Percentiles rank a stretch among this genome's conserved stretches.
phyloP scores from a whole-genome alignment of 2,329 filamentous ascomycete genomes.

The Cladosporium oxysporum region DNA sequence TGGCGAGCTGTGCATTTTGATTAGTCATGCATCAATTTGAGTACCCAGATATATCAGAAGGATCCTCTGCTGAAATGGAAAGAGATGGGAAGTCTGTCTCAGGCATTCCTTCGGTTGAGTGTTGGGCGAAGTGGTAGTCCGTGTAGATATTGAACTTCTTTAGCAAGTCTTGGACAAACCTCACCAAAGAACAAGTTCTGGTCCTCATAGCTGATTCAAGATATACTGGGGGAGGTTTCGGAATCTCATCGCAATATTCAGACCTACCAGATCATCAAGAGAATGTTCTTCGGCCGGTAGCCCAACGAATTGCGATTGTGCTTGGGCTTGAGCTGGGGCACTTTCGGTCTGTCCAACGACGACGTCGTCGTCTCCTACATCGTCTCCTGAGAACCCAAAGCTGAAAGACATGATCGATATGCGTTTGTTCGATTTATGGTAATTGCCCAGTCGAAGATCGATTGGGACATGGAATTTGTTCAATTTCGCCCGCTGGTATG shows the following conservation, averaged over 20 bases:
- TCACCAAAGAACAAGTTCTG: too few relatives aligned
- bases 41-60: not conserved
- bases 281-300: constrained; percentile 39
- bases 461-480: not conserved
- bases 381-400: constrained; percentile 61
- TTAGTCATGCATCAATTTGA: not conserved
- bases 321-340: constrained; percentile 1
- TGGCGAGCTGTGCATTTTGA: constrained; percentile 47
- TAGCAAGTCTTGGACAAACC: too few relatives aligned
- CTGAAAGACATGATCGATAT: constrained; percentile 46
- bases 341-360: constrained; percentile 21
- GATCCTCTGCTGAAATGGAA: too few relatives aligned
- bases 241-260: not conserved
- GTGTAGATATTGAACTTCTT: too few relatives aligned
- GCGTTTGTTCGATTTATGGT: not conserved
- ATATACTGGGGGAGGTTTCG: too few relatives aligned
- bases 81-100: not conserved
- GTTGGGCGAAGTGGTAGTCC: too few relatives aligned
- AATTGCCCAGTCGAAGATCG: not conserved
- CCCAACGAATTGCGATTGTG: constrained; percentile 6
- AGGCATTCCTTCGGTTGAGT: too few relatives aligned
- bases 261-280: constrained; percentile 51
- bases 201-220: too few relatives aligned
- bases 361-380: constrained; percentile 53
- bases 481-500: not conserved